These are phyloP conservation scores for Vicia sativa DNA, from an alignment of 306 rosid species.

Conservation along the genomic window DNA sequence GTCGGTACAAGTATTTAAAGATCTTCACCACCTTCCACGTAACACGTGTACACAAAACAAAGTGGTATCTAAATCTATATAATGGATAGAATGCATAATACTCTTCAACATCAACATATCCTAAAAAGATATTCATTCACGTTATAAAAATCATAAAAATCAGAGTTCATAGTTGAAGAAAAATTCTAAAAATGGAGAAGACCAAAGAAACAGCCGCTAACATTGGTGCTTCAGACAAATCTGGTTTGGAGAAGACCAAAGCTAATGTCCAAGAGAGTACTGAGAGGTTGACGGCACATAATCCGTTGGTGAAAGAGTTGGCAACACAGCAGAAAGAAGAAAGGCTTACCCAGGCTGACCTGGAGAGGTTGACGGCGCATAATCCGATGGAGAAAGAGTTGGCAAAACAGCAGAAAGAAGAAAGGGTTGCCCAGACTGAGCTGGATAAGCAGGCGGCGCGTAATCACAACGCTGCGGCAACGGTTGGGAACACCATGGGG, in stretches of 20 bases:
- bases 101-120: not conserved
- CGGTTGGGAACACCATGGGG: not conserved
- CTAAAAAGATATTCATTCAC: no score
- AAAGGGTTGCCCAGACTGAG: conserved; percentile 51
- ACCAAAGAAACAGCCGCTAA: conserved; percentile 61
- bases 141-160: no score
- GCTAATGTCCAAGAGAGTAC: conserved; percentile 75
- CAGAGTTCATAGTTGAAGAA: not conserved
- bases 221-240: conserved; percentile 70
- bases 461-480: conserved; percentile 46
- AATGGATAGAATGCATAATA: not conserved
- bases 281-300: conserved; percentile 57
- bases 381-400: conserved; percentile 64
- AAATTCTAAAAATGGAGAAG: conserved; percentile 55
- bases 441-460: conserved; percentile 59
- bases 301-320: no score
- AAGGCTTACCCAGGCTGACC: no score
- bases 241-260: conserved; percentile 86
- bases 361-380: no score
- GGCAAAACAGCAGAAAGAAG: conserved; percentile 57
- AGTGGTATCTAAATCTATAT: not conserved
- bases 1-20: not conserved
- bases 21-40: not conserved
- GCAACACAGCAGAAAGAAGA: no score
- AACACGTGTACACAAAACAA: not conserved